Base-by-base conservation (phyloP, 345 rosid species). In the Populus simonii region DNA sequence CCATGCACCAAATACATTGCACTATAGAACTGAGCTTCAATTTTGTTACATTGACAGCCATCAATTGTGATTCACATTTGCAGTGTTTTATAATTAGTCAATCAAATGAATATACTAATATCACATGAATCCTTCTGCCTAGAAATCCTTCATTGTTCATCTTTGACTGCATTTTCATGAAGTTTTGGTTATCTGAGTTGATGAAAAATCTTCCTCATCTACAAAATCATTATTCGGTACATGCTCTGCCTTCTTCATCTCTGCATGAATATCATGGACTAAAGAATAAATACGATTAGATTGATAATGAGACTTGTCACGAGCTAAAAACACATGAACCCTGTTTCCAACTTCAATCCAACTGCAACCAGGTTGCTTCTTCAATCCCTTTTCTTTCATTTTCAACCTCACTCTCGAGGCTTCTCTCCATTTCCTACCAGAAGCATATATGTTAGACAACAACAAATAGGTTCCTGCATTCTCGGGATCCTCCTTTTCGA, bases 311-410 rank as follows among this genome's bases (percentile, higher is more conserved):
- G 94, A 86, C 71, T 84, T 78, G 70, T 87, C 90, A 70, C 89
- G 87, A 78, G 86, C 92, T 1, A 88, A 83, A 78, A 91, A 92
- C 68, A 83, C 84, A 77, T 89, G 85, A 71, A 69, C 80, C 76
- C 71, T 83, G 65, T 82, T 86, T 76, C 81, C 87, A 13, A 90
- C 71, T 74, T 80, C 81, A 75, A 91, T 77, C 96, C 97, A 93
- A 82, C 97, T 91, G 72, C 92, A 88, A 36, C 97, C 94, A 0
- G 97, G 96, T 73, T 81, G 90, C 76, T 93, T 93, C 88, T 90
- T 91, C 76, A 93, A 73, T 43, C 92, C 92, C 72, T 73, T 88
- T 22, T 84, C 87, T 85, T 91, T 91, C 93, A 93, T 87, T 78
- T 68, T 73, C 79, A 49, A 77, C 78, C 94, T 88, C 84, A 89